phyloP scores from a whole-genome alignment of 495 filamentous ascomycete genomes.

The Xanthoparmelia taractica region DNA sequence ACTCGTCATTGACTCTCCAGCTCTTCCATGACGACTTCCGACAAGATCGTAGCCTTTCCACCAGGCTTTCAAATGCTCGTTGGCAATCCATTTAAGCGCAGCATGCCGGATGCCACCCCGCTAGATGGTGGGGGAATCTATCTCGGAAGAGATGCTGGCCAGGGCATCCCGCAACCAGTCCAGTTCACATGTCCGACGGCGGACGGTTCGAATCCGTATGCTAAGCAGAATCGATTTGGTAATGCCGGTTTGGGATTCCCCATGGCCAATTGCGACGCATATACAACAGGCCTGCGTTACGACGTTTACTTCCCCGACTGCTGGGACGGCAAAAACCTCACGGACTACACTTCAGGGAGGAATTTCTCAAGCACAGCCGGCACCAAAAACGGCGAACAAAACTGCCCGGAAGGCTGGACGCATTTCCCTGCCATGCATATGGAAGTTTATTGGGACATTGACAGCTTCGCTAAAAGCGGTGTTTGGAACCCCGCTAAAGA shows the following conservation, averaged over 20 bases:
- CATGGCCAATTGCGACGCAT: slow-evolving; percentile 53
- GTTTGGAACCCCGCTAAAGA: slow-evolving; percentile 18
- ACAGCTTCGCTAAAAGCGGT: slow-evolving; percentile 27
- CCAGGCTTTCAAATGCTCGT: slow-evolving; percentile 66
- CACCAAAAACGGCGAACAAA: slow-evolving; percentile 50
- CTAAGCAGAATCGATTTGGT: neutral
- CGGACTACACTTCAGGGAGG: slow-evolving; percentile 64
- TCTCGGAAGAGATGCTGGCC: neutral
- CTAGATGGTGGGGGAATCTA: neutral
- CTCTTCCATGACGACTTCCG: neutral
- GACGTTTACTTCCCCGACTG: slow-evolving; percentile 45
- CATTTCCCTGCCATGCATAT: slow-evolving; percentile 42
- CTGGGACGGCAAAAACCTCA: slow-evolving; percentile 29
- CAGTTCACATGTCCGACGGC: slow-evolving; percentile 2
- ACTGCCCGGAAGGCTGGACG: slow-evolving; percentile 49
- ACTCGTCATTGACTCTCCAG: neutral
- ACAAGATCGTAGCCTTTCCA: slow-evolving; percentile 56
- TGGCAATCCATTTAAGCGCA: slow-evolving; percentile 40
- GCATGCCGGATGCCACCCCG: slow-evolving; percentile 3
- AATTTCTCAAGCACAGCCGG: slow-evolving; percentile 50
- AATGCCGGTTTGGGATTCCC: slow-evolving; percentile 34
- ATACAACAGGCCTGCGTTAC: slow-evolving; percentile 41
- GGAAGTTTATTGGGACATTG: slow-evolving; percentile 20
- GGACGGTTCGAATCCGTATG: slow-evolving; percentile 3
- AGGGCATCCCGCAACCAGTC: neutral